Evolutionary conservation across 1,284 basidiomycete genomes (phyloP), one percentile per base, ranked within the genome.

Genomic region (Cryptococcus amylolentus): DNA sequence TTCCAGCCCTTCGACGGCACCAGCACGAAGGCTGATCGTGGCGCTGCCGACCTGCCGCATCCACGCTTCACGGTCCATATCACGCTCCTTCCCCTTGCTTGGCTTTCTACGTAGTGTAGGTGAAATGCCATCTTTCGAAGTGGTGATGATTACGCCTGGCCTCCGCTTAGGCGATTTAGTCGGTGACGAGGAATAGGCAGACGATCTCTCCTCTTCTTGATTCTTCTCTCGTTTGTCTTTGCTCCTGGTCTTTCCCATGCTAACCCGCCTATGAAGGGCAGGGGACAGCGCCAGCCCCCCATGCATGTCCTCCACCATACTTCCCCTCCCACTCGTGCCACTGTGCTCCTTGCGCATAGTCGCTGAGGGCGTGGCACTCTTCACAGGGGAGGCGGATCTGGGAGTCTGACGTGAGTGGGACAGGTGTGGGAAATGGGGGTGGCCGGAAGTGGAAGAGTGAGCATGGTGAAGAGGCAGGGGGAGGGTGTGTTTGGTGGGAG

Each of bases 41-140:
- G 67, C 68, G 39, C 68, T 70, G 8, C 65, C 68, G 3, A 70
- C 50, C 50, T 70, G 59, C n/a, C 56, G 55, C 38, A 52, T 37
- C 45, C 23, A 39, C 27, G 46, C 14, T 35, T 55, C 39, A 28
- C 31, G 14, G 13, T 51, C 50, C 31, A n/a, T 40, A 37, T 49
- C 58, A 28, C 49, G 54, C 12, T 56, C 61, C 41, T 60, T 63
- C 9, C 56, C 58, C 42, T 63, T 63, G 46, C 26, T 48, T 20
- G 16, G 23, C 46, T 27, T 48, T 14, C 46, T n/a, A 27, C 20
- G n/a, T 27, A 14, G 38, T 56, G 42, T 54, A 52, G 12, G 58
- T 45, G 31, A 48, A 55, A 6, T 27, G 2, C 18, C 31, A 20
- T 31, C 35, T 26, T n/a, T 39, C n/a, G 27, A 4, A 6, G 46